Base-by-base conservation (phyloP, 2,329 filamentous ascomycete genomes). In the Rachicladosporium sp. region DNA sequence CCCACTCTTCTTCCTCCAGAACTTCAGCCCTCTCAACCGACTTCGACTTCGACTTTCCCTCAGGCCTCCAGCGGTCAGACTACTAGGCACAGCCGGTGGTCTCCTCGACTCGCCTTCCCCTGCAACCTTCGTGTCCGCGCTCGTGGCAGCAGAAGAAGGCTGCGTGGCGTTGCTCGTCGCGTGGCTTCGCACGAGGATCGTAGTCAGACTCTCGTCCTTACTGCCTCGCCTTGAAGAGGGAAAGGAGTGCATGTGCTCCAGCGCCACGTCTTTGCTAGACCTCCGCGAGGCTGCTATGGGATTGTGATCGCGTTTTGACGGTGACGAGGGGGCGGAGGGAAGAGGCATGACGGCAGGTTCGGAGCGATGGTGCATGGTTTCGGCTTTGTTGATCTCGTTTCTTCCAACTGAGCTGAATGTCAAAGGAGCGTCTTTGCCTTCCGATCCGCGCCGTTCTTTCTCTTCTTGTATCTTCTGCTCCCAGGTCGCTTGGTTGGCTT, bases 401-500 rank as follows among this genome's bases (percentile, higher is more conserved):
- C 51, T 49, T 11, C 50, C 49, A 12, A 57, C 53, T 3, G 54
- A 55, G 15, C 46, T 48, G 36, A 51, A 51, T 6, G 54, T 57
- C 12, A 51, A 43, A 66, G 50, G 48, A 15, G 42, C 46, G 10
- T 42, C 44, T 12, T 47, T 43, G n/a, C 51, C 47, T 15, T 39
- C 40, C 4, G 48, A 45, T 32, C 55, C 46, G 49, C 62, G 46
- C 43, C 65, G 50, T 66, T 69, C 65, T 54, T 78, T 75, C 49
- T 82, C 80, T 36, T 78, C 68, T 30, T 73, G 68, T 32, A 89
- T 74, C 46, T 73, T 77, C 35, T 65, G 64, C 50, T 84, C 74
- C 72, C 93, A 96, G 4, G 80, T 69, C 2, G 64, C 62, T 58
- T 81, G 83, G 60, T 96, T 96, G 42, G 66, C 66, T 37, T 82